Conservation (phyloP, 1,284 basidiomycete species). For the Phlebopus sp. region DNA sequence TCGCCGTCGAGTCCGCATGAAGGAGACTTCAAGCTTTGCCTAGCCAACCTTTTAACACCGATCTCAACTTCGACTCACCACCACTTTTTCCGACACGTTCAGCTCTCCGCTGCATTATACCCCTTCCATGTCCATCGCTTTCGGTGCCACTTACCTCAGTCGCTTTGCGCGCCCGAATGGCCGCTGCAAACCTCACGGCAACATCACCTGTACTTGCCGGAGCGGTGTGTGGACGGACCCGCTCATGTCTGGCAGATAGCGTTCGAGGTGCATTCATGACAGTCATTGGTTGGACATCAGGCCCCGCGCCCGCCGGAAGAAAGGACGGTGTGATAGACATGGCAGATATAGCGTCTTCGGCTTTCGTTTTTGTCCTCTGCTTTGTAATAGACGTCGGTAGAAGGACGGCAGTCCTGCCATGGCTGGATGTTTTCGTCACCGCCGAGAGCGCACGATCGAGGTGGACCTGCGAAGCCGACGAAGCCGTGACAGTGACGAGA, state of each 20-base stretch:
- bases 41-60: constrained; percentile 18
- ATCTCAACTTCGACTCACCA: constrained; percentile 15
- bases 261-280: neutral
- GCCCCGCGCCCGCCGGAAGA: neutral
- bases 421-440: neutral
- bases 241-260: constrained; percentile 5
- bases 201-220: constrained; percentile 13
- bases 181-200: constrained; percentile 19
- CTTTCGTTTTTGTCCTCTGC: neutral
- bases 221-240: constrained; percentile 30
- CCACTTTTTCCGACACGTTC: neutral
- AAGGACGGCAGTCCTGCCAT: neutral
- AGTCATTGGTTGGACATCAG: neutral
- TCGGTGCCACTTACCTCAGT: neutral
- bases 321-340: too few relatives aligned
- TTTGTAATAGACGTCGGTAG: neutral
- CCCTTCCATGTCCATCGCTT: neutral
- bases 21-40: constrained; percentile 14
- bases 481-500: constrained; percentile 22
- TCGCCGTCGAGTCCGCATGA: too few relatives aligned
- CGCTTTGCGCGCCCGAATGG: neutral
- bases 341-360: too few relatives aligned
- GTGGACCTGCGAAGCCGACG: constrained; percentile 2
- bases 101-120: too few relatives aligned
- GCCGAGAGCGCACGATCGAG: neutral